Conservation (phyloP, 345 rosid genomes). For the Erysimum cheiranthoides region DNA sequence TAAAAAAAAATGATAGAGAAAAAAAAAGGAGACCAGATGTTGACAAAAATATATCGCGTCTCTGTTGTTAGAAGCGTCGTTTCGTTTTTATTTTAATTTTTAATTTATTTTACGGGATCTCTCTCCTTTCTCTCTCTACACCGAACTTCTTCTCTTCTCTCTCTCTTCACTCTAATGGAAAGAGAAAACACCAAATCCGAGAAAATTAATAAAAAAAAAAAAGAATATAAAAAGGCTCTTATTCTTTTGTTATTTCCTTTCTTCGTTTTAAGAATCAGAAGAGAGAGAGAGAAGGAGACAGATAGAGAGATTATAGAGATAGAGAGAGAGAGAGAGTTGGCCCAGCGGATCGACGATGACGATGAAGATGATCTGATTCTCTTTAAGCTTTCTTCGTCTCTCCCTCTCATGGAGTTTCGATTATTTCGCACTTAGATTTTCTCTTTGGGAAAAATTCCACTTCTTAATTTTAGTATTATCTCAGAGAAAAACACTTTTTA, state of each 20-base stretch:
- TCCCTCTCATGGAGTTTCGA: slow-evolving; percentile 34
- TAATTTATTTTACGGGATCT: slow-evolving; percentile 59
- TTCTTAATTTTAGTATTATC: slow-evolving; percentile 26
- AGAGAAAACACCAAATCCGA: slow-evolving; percentile 44
- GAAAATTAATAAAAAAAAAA: neutral
- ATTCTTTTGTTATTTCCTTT: slow-evolving; percentile 47
- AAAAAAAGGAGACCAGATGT: slow-evolving; percentile 70
- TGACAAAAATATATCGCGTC: slow-evolving; percentile 84
- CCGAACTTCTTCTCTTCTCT: slow-evolving; percentile 26
- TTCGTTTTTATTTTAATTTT: slow-evolving; percentile 16
- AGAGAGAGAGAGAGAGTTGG: slow-evolving; percentile 55
- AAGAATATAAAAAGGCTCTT: slow-evolving; percentile 32
- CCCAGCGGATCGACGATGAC: slow-evolving; percentile 75
- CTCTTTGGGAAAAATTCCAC: too few relatives aligned
- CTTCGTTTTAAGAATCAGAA: slow-evolving; percentile 42
- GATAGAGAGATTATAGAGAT: slow-evolving; percentile 23
- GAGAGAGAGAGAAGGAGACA: slow-evolving; percentile 29
- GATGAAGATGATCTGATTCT: slow-evolving; percentile 48
- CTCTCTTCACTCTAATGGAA: slow-evolving; percentile 16
- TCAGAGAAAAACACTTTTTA: slow-evolving; percentile 2
- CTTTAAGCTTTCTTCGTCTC: slow-evolving; percentile 44
- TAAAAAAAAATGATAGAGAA: slow-evolving; percentile 43
- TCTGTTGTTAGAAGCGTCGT: slow-evolving; percentile 85
- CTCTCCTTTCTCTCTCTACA: slow-evolving; percentile 49
- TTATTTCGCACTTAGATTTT: slow-evolving; percentile 38